Evolutionary conservation across 495 filamentous ascomycete genomes (phyloP), one percentile per base, ranked within the genome.

Genomic region (Astrothelium macrocarpum): DNA sequence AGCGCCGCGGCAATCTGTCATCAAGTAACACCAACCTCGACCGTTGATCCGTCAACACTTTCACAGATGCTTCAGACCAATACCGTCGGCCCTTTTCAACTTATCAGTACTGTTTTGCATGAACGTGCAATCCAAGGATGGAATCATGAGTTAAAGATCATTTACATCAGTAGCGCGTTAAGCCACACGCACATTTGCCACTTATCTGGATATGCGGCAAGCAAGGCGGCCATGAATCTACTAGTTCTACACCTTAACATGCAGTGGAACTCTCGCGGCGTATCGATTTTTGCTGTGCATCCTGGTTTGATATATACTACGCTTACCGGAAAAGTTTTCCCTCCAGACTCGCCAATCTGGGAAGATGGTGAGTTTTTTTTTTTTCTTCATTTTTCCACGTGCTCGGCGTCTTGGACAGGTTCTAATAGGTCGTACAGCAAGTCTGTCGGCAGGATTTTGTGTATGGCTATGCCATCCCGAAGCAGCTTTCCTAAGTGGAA

Each of bases 381-480:
- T 29, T 26, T n/a, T n/a, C n/a, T n/a, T n/a, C 23, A 10, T 62
- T 64, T 45, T 60, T 39, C 45, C 45, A 49, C 23, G 45, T n/a
- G 5, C 5, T 18, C 12, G 5, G 45, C 45, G 5, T n/a, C 5
- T 12, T 20, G 5, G 10, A 49, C 45, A 16, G 16, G 12, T 18
- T 49, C 23, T 5, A 49, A 18, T 12, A 5, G 10, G 23, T 16
- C 5, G 23, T 16, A 20, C 36, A 64, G 59, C 59, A 7, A 64
- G 26, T 20, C 28, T 64, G 1, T 39, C 63, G 12, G 63, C 63
- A 39, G 12, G 14, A 18, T 64, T 64, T 36, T 61, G 49, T 32
- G 63, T 64, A 26, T 64, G 63, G 63, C n/a, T 61, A 20, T 64
- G 63, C 53, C 32, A 23, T 62, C 63, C 63, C 23, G 63, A 65